Conservation (phyloP, 306 rosid species). For the Geum urbanum region DNA sequence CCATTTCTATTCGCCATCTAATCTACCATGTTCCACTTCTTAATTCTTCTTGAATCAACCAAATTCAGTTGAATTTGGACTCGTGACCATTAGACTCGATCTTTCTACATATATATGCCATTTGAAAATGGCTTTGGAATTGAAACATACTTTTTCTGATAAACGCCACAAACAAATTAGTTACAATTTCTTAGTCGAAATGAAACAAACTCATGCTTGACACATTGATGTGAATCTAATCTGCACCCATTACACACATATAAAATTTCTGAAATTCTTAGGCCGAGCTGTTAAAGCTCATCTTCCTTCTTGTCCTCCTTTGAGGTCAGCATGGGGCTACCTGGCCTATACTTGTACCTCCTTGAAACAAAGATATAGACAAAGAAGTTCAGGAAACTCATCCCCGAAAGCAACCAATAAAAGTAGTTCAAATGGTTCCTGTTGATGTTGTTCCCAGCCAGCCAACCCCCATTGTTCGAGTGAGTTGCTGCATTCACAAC, state of each 20-base stretch:
- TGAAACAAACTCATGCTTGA: not conserved
- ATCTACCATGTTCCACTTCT: no score
- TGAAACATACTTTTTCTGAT: not conserved
- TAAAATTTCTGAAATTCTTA: not conserved
- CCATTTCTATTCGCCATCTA: not conserved
- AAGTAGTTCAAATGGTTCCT: slow-evolving; percentile 71
- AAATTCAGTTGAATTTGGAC: no score
- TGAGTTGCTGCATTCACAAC: slow-evolving; percentile 63
- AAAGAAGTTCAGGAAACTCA: slow-evolving; percentile 67
- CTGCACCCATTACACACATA: slow-evolving; percentile 1
- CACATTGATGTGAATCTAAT: not conserved
- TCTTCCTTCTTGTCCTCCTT: slow-evolving; percentile 24
- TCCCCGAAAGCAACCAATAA: slow-evolving; percentile 64
- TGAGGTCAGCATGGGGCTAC: slow-evolving; percentile 14
- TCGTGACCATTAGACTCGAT: no score
- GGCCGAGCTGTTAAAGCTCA: not conserved
- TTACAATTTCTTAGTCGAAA: not conserved
- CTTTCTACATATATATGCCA: no score
- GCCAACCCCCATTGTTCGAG: slow-evolving; percentile 60
- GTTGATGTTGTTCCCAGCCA: slow-evolving; percentile 79
- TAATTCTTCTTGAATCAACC: no score
- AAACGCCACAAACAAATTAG: not conserved
- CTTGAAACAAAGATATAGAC: slow-evolving; percentile 55
- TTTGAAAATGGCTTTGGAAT: not conserved
- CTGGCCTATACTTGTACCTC: slow-evolving; percentile 70